phyloP scores from a whole-genome alignment of 495 filamentous ascomycete species.

The Rusavskia elegans region DNA sequence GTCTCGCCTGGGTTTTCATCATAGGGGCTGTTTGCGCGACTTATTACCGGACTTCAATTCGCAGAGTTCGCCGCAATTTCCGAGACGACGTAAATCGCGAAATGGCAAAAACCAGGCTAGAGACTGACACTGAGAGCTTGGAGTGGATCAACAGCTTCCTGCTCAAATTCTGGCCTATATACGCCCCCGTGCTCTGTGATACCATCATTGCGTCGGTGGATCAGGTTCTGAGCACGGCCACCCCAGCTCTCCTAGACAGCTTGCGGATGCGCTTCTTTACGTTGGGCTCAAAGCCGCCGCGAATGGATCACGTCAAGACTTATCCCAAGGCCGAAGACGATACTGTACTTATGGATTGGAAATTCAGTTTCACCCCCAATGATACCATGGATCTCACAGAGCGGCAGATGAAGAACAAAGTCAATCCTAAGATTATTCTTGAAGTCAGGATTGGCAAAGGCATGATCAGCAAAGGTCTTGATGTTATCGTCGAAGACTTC shows the following conservation, averaged over 20 bases:
- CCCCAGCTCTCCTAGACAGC: constrained; percentile 85
- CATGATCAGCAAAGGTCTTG: constrained; percentile 86
- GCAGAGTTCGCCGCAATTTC: constrained; percentile 87
- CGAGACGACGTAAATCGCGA: constrained; percentile 90
- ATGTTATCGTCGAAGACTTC: constrained; percentile 97
- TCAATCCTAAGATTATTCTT: constrained; percentile 92
- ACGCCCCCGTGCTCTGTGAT: constrained; percentile 79
- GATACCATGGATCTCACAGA: constrained; percentile 83
- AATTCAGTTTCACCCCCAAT: constrained; percentile 96
- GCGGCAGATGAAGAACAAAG: constrained; percentile 78
- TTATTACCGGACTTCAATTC: constrained; percentile 92
- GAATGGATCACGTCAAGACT: constrained; percentile 93
- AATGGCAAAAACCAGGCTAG: constrained; percentile 73
- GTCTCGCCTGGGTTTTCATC: constrained; percentile 81
- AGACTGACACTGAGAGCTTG: constrained; percentile 82
- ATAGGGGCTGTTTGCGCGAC: constrained; percentile 85
- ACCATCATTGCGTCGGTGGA: constrained; percentile 88
- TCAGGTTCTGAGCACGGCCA: constrained; percentile 81
- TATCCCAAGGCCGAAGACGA: constrained; percentile 94
- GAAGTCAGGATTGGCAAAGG: constrained; percentile 90
- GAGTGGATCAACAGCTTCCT: constrained; percentile 99
- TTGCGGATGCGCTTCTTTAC: constrained; percentile 81
- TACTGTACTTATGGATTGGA: constrained; percentile 97
- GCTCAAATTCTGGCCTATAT: constrained; percentile 99
- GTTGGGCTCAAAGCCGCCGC: constrained; percentile 84